Evolutionary conservation across 2,329 filamentous ascomycete genomes (phyloP), one percentile per base, ranked within the genome.

Genomic region (Arthrinium puccinioides): DNA sequence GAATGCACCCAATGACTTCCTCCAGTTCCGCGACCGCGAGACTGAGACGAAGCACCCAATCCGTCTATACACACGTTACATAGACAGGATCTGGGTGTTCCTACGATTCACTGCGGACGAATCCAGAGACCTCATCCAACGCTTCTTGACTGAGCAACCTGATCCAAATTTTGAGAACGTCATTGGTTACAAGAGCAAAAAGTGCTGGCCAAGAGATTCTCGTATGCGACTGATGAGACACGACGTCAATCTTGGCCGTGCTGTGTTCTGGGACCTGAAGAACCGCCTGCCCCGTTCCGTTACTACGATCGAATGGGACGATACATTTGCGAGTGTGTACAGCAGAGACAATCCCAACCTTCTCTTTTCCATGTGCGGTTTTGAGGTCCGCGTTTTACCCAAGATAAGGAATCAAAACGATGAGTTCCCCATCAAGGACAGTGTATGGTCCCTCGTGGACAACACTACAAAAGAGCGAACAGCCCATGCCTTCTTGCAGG

Each of bases 131-230:
- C 71, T 98, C 32, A 98, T 98, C 41, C 92, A 98, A 60, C 84
- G 92, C 9, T 98, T 97, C 72, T 70, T 98, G 49, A 98, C 94
- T 0, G 94, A 98, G 57, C 90, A 98, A 55, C 92, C 92, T 0
- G 94, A 98, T 60, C 92, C 92, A 3, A 98, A 98, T 57, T 98
- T 98, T 48, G 92, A 98, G 59, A 98, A 98, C 47, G 92, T 98
- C 28, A 97, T 98, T 51, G 92, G 92, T 1, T 98, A 97, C 63
- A 89, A 87, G 69, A 98, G 94, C 65, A 98, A 98, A 72, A 98
- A 97, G 61, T 98, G 94, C 64, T 98, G 92, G 92, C 94, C 92
- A 28, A 80, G 92, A 52, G 92, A 98, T 59, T 96, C 89, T 18
- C 80, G 92, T 35, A 98, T 98, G 94, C 83, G 94, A 31, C 66